These are phyloP conservation scores for Xylaria digitata DNA, from an alignment of 2,329 filamentous ascomycete genomes.

Conservation along the genomic window DNA sequence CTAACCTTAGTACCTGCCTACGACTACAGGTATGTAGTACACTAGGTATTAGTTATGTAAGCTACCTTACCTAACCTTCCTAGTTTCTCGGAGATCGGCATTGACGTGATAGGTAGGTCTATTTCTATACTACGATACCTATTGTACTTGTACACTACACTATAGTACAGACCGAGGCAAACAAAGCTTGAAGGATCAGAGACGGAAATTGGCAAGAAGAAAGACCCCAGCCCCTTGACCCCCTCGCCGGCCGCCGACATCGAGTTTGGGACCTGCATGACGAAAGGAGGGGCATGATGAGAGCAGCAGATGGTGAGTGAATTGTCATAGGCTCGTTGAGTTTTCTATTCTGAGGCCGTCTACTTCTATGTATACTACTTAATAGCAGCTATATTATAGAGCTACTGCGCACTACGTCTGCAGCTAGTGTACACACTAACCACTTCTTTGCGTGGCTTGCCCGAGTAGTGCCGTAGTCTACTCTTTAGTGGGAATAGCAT, in stretches of 20 bases:
- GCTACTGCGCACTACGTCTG: constrained; percentile 8
- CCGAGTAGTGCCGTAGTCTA: constrained; percentile 7
- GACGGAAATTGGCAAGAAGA: constrained; percentile 24
- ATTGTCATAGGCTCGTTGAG: constrained; percentile 12
- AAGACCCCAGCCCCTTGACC: constrained; percentile 1
- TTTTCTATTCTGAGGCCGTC: too few relatives aligned
- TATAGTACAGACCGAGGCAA: neutral
- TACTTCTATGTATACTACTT: too few relatives aligned
- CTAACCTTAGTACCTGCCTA: neutral
- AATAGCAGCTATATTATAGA: too few relatives aligned
- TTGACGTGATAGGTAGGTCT: constrained; percentile 12
- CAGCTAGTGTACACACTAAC: constrained; percentile 3
- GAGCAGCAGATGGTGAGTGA: constrained; percentile 11
- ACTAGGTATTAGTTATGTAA: neutral
- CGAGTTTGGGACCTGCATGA: constrained; percentile 27
- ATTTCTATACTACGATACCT: neutral
- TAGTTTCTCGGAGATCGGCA: constrained; percentile 25
- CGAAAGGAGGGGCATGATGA: neutral
- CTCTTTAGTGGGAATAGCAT: constrained; percentile 16
- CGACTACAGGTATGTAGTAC: too few relatives aligned
- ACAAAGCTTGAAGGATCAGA: constrained; percentile 17
- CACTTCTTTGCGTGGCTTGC: neutral
- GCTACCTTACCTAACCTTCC: neutral
- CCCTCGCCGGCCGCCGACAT: constrained; percentile 26
- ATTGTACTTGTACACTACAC: neutral